Conservation (phyloP, 495 filamentous ascomycete genomes). For the Neurospora sp. region DNA sequence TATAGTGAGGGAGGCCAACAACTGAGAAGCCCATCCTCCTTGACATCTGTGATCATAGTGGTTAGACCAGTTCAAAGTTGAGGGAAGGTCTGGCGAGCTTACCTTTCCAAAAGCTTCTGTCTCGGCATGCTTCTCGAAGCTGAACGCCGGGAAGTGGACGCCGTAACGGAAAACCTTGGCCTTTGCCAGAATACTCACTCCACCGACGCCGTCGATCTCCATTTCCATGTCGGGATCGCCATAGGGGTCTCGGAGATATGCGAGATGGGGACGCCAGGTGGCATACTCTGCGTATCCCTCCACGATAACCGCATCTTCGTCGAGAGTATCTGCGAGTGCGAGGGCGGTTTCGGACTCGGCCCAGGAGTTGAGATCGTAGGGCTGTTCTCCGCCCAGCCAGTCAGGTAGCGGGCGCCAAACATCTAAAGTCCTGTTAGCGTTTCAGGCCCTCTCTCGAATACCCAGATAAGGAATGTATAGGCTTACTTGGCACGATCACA, state of each 20-base stretch:
- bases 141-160: constrained; percentile 97
- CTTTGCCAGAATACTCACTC: constrained; percentile 95
- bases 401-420: constrained; percentile 98
- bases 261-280: constrained; percentile 95
- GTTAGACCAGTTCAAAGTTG: constrained; percentile 2
- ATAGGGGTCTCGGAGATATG: constrained; percentile 93
- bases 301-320: constrained; percentile 98
- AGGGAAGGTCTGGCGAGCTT: constrained; percentile 9
- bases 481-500: constrained; percentile 95
- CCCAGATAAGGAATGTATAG: neutral
- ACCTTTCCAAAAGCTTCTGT: constrained; percentile 99
- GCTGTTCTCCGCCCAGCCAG: constrained; percentile 98
- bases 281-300: constrained; percentile 99
- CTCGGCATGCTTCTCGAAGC: constrained; percentile 97
- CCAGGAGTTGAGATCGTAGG: constrained; percentile 98
- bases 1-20: constrained; percentile 95
- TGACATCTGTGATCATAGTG: constrained; percentile 68
- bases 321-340: constrained; percentile 84
- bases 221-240: constrained; percentile 99
- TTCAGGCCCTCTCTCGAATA: neutral
- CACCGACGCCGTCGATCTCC: constrained; percentile 97
- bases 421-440: constrained; percentile 43
- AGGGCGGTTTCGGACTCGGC: constrained; percentile 97
- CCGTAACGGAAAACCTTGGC: constrained; percentile 88
- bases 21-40: constrained; percentile 92